A percentile compares a stretch with the other conserved stretches of the same genome.
phyloP scores from a whole-genome alignment of 73 alveolate genomes.

The Tetrahymena borealis region DNA sequence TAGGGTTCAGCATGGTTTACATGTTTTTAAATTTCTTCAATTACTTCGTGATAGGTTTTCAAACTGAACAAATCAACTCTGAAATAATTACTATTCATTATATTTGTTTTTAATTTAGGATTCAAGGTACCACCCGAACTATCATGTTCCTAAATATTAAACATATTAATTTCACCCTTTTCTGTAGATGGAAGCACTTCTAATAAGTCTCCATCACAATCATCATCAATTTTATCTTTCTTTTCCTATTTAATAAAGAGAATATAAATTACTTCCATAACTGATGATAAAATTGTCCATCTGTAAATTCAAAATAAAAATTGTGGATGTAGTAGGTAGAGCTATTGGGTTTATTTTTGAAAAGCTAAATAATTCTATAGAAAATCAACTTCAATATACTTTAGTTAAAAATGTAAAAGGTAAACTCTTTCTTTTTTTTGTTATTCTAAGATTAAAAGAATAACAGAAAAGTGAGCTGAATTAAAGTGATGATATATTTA shows the following conservation, averaged over 20 bases:
- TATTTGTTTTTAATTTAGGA: background rate
- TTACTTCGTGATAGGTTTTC: conserved; percentile 55
- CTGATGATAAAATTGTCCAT: background rate
- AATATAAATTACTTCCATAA: background rate
- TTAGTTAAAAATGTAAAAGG: too few relatives aligned
- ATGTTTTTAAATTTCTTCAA: conserved; percentile 61
- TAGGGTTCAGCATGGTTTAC: conserved; percentile 72
- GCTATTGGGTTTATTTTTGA: background rate
- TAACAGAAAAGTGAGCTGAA: too few relatives aligned
- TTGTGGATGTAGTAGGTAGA: too few relatives aligned
- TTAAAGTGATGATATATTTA: background rate
- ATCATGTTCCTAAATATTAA: background rate
- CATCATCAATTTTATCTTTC: background rate
- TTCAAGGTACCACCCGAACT: background rate
- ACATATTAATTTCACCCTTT: background rate
- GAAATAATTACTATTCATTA: background rate
- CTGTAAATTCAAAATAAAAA: background rate
- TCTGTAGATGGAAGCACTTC: background rate
- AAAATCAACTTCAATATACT: too few relatives aligned
- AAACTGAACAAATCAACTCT: conserved; percentile 49
- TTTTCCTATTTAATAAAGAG: background rate
- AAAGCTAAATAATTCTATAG: too few relatives aligned
- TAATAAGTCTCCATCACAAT: background rate
- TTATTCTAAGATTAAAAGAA: too few relatives aligned
- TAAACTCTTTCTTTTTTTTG: too few relatives aligned